Base-by-base conservation (phyloP, 306 rosid species). In the Echinosophora koreensis region DNA sequence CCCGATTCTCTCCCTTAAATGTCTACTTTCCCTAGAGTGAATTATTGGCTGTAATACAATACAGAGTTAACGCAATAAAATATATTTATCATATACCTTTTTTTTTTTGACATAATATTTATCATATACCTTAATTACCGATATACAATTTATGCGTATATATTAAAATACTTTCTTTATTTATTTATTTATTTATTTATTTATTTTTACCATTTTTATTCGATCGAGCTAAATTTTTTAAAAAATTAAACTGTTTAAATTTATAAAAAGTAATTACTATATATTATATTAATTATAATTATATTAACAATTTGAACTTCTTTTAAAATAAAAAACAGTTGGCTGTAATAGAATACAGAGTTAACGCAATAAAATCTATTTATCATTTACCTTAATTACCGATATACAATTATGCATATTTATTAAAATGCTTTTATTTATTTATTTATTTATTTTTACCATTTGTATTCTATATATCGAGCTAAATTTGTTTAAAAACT, bases 1-100 rank as follows among this genome's bases (percentile, higher is more conserved):
- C 73, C 34, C 8, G 30, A 71, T 80, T 47, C 27, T 32, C 61
- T 64, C 73, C 64, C 56, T 71, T 63, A 2, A 71, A 39, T 78
- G 27, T 30, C 30, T 46, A 12, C n/a, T 50, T 73, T 67, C 62
- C 51, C 49, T 57, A 22, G 22, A 22, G 22, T 22, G 22, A 22
- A 22, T 22, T 22, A 22, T 22, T 22, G 17, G 18, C 3, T 56
- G 2, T 6, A 61, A 46, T 37, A 18, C 6, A 14, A 1, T 22
- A 34, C 14, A 6, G 18, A 6, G 28, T 37, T 64, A 42, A 65
- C 22, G 46, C 9, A 64, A 65, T 72, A 13, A 79, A 39, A 52
- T 41, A 69, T 32, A 37, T 6, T 46, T 18, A 17, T 28, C 0
- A 49, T 35, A 37, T 57, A 14, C 10, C 55, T 8, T 57, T n/a